Percentiles rank a stretch among this genome's conserved stretches.
phyloP scores from a whole-genome alignment of 805 yeast species.

The Kodamaea kakaduensis region DNA sequence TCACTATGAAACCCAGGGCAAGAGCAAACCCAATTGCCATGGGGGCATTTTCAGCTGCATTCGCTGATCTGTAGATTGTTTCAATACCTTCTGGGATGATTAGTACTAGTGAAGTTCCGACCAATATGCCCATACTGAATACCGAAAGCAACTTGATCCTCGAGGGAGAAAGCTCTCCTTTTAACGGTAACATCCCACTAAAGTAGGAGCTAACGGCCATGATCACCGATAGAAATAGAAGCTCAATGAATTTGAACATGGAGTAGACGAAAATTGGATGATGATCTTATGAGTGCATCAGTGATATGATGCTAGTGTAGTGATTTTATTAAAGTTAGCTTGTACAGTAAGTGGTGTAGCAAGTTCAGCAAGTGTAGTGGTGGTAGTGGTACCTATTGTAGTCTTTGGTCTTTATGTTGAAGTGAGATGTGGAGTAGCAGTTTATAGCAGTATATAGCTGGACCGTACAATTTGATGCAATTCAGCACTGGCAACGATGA shows the following conservation, averaged over 20 bases:
- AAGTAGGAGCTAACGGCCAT: conserved; percentile 20
- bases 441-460: too few relatives aligned
- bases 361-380: too few relatives aligned
- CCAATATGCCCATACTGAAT: conserved; percentile 55
- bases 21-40: conserved; percentile 45
- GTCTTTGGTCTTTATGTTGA: too few relatives aligned
- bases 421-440: too few relatives aligned
- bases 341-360: too few relatives aligned
- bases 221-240: conserved; percentile 11
- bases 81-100: conserved; percentile 67
- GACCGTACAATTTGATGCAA: too few relatives aligned
- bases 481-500: too few relatives aligned
- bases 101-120: conserved; percentile 56
- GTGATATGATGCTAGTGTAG: too few relatives aligned
- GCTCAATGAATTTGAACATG: not conserved
- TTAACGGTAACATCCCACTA: conserved; percentile 26
- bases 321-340: too few relatives aligned
- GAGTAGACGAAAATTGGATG: too few relatives aligned
- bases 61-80: conserved; percentile 27
- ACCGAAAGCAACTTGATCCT: conserved; percentile 40
- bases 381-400: too few relatives aligned
- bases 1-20: conserved; percentile 49
- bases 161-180: conserved; percentile 21
- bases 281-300: too few relatives aligned
- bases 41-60: conserved; percentile 16